These are phyloP conservation scores for Cercospora sesami DNA, from an alignment of 2,329 filamentous ascomycete genomes.

Conservation along the genomic window DNA sequence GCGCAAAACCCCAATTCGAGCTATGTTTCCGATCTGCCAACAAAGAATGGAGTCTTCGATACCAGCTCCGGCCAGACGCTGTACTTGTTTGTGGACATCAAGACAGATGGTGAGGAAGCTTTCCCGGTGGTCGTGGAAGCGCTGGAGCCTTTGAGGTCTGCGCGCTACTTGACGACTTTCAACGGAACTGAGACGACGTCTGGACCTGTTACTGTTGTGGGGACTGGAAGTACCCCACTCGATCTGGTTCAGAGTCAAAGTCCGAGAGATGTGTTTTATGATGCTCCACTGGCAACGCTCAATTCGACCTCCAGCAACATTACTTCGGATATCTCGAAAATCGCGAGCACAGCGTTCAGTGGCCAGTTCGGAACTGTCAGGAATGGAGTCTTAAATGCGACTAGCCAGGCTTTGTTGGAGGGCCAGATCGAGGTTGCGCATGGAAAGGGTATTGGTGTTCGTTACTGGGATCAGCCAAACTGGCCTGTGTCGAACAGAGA, in stretches of 20 bases:
- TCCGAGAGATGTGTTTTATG: slow-evolving; percentile 57
- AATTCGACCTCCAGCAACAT: slow-evolving; percentile 47
- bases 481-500: slow-evolving; percentile 62
- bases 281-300: slow-evolving; percentile 55
- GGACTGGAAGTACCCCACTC: slow-evolving; percentile 58
- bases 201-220: slow-evolving; percentile 61
- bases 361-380: slow-evolving; percentile 44
- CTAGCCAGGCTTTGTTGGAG: slow-evolving; percentile 54
- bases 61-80: slow-evolving; percentile 57
- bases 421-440: slow-evolving; percentile 57
- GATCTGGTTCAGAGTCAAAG: slow-evolving; percentile 49
- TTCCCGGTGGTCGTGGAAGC: slow-evolving; percentile 59
- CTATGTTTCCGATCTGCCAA: slow-evolving; percentile 49
- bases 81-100: slow-evolving; percentile 65
- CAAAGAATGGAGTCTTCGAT: slow-evolving; percentile 63
- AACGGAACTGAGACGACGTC: slow-evolving; percentile 49
- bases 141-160: slow-evolving; percentile 57
- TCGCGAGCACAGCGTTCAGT: slow-evolving; percentile 56
- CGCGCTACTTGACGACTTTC: slow-evolving; percentile 55
- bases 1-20: slow-evolving; percentile 57
- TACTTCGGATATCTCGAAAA: slow-evolving; percentile 52
- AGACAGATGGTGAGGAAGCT: slow-evolving; percentile 58
- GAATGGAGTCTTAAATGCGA: slow-evolving; percentile 44
- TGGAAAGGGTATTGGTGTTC: slow-evolving; percentile 57
- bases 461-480: slow-evolving; percentile 64